A percentile compares a stretch with the other conserved stretches of the same genome.
Evolutionary conservation across 768 basidiomycete genomes (phyloP).

Genomic region (Phylloporus sp.): DNA sequence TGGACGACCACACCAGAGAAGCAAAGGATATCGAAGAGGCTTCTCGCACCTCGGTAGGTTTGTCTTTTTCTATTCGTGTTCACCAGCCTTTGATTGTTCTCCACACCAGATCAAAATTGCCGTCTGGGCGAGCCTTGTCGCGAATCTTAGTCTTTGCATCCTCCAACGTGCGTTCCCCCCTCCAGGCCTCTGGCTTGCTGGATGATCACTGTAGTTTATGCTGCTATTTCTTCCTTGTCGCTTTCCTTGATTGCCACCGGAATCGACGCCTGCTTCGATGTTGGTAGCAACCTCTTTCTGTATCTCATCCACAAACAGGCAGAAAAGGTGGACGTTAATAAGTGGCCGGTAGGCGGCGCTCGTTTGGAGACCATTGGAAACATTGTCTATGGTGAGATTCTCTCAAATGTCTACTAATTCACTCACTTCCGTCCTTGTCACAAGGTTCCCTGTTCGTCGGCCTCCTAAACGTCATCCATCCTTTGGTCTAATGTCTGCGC

Average conservation of each 20-base stretch:
- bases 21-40: conserved; percentile 66
- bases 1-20: conserved; percentile 85
- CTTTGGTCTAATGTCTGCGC: conserved; percentile 2
- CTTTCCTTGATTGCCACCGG: conserved; percentile 85
- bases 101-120: conserved; percentile 75
- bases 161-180: conserved; percentile 52
- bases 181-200: neutral
- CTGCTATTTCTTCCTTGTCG: conserved; percentile 78
- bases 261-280: conserved; percentile 83
- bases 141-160: conserved; percentile 68
- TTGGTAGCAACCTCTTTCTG: conserved; percentile 78
- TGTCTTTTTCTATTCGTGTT: neutral
- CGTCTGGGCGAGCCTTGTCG: conserved; percentile 73
- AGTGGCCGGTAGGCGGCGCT: conserved; percentile 92
- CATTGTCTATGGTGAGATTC: conserved; percentile 64
- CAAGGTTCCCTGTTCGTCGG: conserved; percentile 45
- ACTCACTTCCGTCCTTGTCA: conserved; percentile 1
- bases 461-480: neutral
- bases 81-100: neutral
- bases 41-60: conserved; percentile 58
- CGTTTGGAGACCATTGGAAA: conserved; percentile 88
- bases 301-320: conserved; percentile 77
- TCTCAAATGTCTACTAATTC: neutral
- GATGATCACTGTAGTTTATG: conserved; percentile 63
- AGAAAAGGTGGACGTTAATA: conserved; percentile 62